Base-by-base conservation (phyloP, 1,284 basidiomycete genomes). In the Pseudozyma thailandica region DNA sequence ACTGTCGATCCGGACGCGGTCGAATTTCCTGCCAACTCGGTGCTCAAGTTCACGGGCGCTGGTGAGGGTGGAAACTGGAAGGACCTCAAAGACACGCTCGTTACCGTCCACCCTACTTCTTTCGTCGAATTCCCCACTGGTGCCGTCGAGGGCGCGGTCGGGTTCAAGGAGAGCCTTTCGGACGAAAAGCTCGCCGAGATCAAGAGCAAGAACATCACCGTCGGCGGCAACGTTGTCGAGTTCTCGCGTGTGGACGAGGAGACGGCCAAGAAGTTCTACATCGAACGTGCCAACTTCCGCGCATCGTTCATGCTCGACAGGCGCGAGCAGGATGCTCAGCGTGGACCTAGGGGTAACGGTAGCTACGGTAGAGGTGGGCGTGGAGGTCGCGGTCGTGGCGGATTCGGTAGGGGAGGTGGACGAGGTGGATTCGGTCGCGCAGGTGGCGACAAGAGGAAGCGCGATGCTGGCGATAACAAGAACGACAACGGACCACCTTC, bases 241-340 rank as follows among this genome's bases (percentile, higher is more conserved):
- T 86, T 83, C 81, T 69, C 76, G 42, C 57, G 58, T 38, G 75
- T 58, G 41, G 49, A 72, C 45, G 83, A 92, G 87, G 88, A 87
- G 42, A 90, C 91, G 42, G 86, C 93, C 51, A 90, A 89, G 74
- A 90, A 92, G 50, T 81, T 81, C 82, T 90, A 90, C 77, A 90
- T 93, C 73, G 87, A 89, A 10, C 89, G 90, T 20, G 88, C 88
- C 73, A 87, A 85, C 71, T 87, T 84, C 82, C 84, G 86, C 56
- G 87, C 84, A 13, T 82, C 83, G 44, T 82, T 83, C 55, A 83
- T 85, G 33, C 80, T 84, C 50, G 77, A 89, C 45, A 64, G 65
- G 55, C 72, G 79, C 21, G 77, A 80, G 49, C 43, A 72, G 37
- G 66, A 77, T 15, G 57, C 57, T 13, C 61, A 61, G 54, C 84